These are phyloP conservation scores for Priceomyces haplophilus DNA, from an alignment of 805 yeast species.

Conservation along the genomic window DNA sequence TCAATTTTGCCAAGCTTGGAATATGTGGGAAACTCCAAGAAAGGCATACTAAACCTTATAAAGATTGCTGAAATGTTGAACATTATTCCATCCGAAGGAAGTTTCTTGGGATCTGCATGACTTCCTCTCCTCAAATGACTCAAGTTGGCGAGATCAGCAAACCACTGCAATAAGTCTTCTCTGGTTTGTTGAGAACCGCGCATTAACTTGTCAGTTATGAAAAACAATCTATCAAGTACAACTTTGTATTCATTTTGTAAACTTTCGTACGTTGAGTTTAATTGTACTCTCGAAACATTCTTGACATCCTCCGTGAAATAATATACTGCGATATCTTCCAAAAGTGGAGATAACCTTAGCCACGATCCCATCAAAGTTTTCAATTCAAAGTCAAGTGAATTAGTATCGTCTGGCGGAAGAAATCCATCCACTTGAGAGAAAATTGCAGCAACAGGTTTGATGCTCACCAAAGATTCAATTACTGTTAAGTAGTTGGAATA, in stretches of 20 bases:
- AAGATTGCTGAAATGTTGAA: conserved; percentile 67
- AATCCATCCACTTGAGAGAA: conserved; percentile 59
- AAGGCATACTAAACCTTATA: conserved; percentile 77
- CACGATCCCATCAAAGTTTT: conserved; percentile 75
- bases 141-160: conserved; percentile 69
- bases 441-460: conserved; percentile 58
- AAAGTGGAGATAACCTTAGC: conserved; percentile 70
- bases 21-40: conserved; percentile 59
- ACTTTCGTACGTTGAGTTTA: conserved; percentile 52
- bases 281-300: conserved; percentile 31
- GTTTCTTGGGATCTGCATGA: conserved; percentile 63
- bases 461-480: conserved; percentile 54
- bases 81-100: conserved; percentile 81
- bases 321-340: conserved; percentile 44
- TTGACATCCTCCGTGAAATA: conserved; percentile 37
- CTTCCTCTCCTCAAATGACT: conserved; percentile 87
- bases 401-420: conserved; percentile 37
- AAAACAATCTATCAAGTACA: conserved; percentile 60
- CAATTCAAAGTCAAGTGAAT: conserved; percentile 55
- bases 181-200: conserved; percentile 71
- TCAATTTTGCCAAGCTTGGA: conserved; percentile 76
- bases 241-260: conserved; percentile 62
- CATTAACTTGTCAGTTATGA: conserved; percentile 67
- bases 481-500: conserved; percentile 54
- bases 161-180: conserved; percentile 58